These are phyloP conservation scores for Venturia nashicola DNA, from an alignment of 2,329 filamentous ascomycete species.

Conservation along the genomic window DNA sequence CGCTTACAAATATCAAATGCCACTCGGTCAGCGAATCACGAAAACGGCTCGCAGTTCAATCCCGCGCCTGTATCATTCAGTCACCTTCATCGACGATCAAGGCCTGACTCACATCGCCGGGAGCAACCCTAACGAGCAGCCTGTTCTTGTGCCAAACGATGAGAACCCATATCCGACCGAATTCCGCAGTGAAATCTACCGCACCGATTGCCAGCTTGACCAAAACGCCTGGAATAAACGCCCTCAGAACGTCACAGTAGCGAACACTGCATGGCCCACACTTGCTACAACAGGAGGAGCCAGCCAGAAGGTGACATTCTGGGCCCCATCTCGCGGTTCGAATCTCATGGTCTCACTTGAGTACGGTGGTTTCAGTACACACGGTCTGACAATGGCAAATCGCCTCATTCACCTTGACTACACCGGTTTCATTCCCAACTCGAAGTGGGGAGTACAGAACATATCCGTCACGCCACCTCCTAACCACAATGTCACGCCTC, in stretches of 20 bases:
- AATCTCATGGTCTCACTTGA: slow-evolving; percentile 40
- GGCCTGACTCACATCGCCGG: slow-evolving; percentile 48
- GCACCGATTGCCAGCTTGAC: background rate
- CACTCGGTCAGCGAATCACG: slow-evolving; percentile 38
- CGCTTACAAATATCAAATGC: slow-evolving; percentile 43
- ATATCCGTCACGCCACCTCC: slow-evolving; percentile 43
- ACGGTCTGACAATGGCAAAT: slow-evolving; percentile 50
- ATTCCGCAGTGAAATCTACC: slow-evolving; percentile 45
- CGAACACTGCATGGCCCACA: background rate
- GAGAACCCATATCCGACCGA: slow-evolving; percentile 43
- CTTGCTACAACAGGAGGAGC: background rate
- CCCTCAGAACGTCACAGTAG: background rate
- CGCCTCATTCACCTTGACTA: slow-evolving; percentile 43
- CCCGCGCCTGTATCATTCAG: slow-evolving; percentile 45
- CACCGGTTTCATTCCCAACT: slow-evolving; percentile 31
- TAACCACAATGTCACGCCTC: slow-evolving; percentile 42
- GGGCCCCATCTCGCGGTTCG: slow-evolving; percentile 28
- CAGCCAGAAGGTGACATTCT: slow-evolving; percentile 30
- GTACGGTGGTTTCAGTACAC: slow-evolving; percentile 48
- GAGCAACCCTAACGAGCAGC: slow-evolving; percentile 49
- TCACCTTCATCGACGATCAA: slow-evolving; percentile 46
- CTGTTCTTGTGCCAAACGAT: slow-evolving; percentile 32
- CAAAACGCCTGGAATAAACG: background rate
- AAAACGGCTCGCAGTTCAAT: slow-evolving; percentile 32
- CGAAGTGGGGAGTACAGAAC: slow-evolving; percentile 22